Conservation (phyloP, 78 protist genomes). For the Salpingoeca rosetta region DNA sequence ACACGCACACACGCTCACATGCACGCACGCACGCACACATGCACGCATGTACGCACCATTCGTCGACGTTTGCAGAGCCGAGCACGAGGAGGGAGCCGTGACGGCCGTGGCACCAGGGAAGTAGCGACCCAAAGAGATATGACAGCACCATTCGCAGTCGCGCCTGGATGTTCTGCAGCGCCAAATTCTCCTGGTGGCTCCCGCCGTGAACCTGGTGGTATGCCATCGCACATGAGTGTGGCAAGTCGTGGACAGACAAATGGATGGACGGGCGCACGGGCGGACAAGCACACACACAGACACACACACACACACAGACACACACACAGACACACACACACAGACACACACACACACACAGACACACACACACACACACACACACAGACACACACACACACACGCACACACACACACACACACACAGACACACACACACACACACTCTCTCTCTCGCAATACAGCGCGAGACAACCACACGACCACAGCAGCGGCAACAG, state of each 20-base stretch:
- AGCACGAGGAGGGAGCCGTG: constrained; percentile 61
- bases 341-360: too few relatives aligned
- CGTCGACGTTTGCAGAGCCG: constrained; percentile 78
- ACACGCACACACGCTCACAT: not conserved
- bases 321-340: too few relatives aligned
- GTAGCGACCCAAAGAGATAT: constrained; percentile 60
- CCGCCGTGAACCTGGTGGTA: constrained; percentile 3
- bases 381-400: too few relatives aligned
- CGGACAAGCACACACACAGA: too few relatives aligned
- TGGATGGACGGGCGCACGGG: too few relatives aligned
- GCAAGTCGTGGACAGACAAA: too few relatives aligned
- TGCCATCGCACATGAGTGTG: too few relatives aligned
- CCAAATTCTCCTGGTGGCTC: constrained; percentile 48
- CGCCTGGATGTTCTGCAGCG: constrained; percentile 72
- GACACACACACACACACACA: too few relatives aligned
- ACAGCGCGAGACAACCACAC: not conserved
- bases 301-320: too few relatives aligned
- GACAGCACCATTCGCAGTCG: constrained; percentile 62
- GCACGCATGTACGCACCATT: constrained; percentile 12
- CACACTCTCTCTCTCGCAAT: not conserved
- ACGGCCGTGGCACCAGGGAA: constrained; percentile 56
- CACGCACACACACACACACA: too few relatives aligned
- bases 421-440: too few relatives aligned
- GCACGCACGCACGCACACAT: not conserved
- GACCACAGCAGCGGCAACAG: too few relatives aligned